These are phyloP conservation scores for Daldinia caldariorum DNA, from an alignment of 495 filamentous ascomycete species.

Conservation along the genomic window DNA sequence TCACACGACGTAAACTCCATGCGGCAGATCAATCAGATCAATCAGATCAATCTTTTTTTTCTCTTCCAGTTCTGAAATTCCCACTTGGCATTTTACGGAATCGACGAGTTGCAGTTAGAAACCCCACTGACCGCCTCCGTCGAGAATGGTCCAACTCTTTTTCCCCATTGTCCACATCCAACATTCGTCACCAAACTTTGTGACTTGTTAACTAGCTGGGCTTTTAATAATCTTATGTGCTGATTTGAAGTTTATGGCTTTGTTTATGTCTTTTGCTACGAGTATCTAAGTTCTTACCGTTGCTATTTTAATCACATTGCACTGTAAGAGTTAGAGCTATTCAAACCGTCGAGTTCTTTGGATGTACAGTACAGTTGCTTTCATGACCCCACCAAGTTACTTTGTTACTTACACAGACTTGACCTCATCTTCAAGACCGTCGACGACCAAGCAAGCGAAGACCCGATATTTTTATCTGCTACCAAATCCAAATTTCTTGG, in stretches of 20 bases:
- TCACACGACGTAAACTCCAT: conserved; percentile 33
- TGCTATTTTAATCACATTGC: conserved; percentile 3
- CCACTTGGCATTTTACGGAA: conserved; percentile 16
- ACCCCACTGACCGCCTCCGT: conserved; percentile 34
- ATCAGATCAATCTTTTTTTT: background rate
- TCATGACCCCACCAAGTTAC: conserved; percentile 6
- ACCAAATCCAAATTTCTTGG: background rate
- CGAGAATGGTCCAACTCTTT: background rate
- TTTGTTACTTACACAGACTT: conserved; percentile 18
- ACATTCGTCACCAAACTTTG: conserved; percentile 3
- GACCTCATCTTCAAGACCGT: conserved; percentile 10
- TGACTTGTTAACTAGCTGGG: background rate
- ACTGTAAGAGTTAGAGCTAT: background rate
- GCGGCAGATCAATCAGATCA: conserved; percentile 39
- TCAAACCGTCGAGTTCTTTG: background rate
- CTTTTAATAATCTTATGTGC: background rate
- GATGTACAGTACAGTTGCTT: conserved; percentile 7
- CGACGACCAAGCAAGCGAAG: conserved; percentile 16
- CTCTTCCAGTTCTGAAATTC: conserved; percentile 15
- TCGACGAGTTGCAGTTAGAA: conserved; percentile 1
- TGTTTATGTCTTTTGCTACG: background rate
- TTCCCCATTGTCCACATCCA: background rate
- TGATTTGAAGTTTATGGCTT: background rate
- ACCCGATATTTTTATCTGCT: background rate
- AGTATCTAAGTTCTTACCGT: background rate